Evolutionary conservation across 208 protist species (phyloP), one percentile per base, ranked within the genome.

Genomic region (Leptomonas pyrrhocoris): DNA sequence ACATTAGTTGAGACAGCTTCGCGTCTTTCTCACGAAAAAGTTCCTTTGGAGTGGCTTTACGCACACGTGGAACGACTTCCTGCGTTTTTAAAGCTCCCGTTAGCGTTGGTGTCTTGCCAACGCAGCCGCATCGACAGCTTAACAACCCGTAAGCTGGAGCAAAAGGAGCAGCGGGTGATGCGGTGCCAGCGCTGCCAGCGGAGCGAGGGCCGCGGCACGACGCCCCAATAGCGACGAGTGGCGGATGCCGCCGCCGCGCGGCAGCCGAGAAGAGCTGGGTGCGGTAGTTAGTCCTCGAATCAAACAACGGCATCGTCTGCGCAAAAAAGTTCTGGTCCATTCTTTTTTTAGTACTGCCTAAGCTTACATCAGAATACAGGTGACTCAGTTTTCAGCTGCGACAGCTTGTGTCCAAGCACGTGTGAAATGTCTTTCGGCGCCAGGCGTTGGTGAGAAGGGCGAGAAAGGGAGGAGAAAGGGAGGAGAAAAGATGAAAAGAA

Each of bases 221-320:
- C 2, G 71, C 50, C 13, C 71, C 71, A 42, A 70, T 11, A 15
- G 71, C 71, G 1, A 70, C 48, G 0, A 77, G 43, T 2, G 48
- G 15, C 38, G 63, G 46, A 48, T 57, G 23, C 40, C 36, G 54
- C 40, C 43, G 53, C 27, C 34, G 40, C 31, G 6, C 16, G 1
- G 71, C n/a, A 5, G 63, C 21, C 23, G 56, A 19, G 15, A 48
- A 46, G 19, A 66, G 38, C 18, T 58, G 55, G 23, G 16, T 7
- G 34, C 57, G 63, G 21, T 30, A 61, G 23, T 48, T 49, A 2
- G 38, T n/a, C 28, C 45, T 19, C 6, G 64, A n/a, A 15, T 51
- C 31, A 27, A 73, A 62, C 27, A 60, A 31, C 30, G 73, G 73
- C 56, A 73, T 53, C 8, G 58, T 53, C 19, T 71, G 55, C 27